These are phyloP conservation scores for Suhomyces wounanorum DNA, from an alignment of 1,139 yeast genomes.

Conservation along the genomic window DNA sequence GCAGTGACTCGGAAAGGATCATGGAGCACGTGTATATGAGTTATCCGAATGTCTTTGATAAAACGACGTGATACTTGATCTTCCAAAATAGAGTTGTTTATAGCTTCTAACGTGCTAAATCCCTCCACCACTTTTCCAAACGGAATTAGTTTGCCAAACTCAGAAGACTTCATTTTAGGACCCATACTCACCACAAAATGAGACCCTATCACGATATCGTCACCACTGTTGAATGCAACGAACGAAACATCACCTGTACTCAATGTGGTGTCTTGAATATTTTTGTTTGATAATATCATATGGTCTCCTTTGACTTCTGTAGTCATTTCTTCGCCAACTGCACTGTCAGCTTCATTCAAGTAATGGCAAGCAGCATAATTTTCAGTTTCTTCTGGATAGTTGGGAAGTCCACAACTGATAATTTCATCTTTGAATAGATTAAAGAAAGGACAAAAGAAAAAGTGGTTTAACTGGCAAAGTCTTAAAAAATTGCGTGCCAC, in stretches of 20 bases:
- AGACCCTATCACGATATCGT: constrained; percentile 23
- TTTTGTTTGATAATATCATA: constrained; percentile 2
- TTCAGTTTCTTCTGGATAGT: constrained; percentile 35
- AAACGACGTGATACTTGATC: constrained; percentile 32
- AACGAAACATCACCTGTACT: constrained; percentile 4
- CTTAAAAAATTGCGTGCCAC: constrained; percentile 53
- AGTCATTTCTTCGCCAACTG: constrained; percentile 1
- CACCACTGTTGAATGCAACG: constrained; percentile 13
- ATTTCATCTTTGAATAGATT: constrained; percentile 38
- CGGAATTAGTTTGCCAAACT: constrained; percentile 17
- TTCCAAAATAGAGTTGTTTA: constrained; percentile 45
- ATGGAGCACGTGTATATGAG: constrained; percentile 50
- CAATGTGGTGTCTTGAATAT: background rate
- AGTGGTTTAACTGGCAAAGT: constrained; percentile 55
- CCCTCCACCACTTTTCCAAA: constrained; percentile 62
- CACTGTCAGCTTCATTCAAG: constrained; percentile 5
- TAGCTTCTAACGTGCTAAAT: constrained; percentile 43
- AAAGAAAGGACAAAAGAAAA: constrained; percentile 53
- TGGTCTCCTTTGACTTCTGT: constrained; percentile 6
- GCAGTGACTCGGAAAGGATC: constrained; percentile 48
- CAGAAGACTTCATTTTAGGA: constrained; percentile 13
- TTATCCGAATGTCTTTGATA: constrained; percentile 52
- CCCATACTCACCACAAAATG: constrained; percentile 31
- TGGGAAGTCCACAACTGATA: constrained; percentile 52
- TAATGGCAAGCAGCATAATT: constrained; percentile 22